phyloP scores from a whole-genome alignment of 495 filamentous ascomycete species.

The Penicillium turbatum region DNA sequence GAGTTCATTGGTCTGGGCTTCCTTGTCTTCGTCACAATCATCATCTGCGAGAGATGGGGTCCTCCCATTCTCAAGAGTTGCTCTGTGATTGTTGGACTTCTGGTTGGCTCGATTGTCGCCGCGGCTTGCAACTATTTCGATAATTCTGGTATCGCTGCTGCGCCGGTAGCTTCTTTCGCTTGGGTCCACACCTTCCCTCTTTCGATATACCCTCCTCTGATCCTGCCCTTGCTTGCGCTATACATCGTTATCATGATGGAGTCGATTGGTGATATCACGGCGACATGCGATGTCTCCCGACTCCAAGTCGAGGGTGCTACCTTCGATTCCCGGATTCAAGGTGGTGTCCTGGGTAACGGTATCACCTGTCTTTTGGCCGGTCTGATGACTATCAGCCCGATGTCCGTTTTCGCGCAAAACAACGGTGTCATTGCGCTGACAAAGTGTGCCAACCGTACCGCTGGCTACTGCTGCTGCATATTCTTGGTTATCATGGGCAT shows the following conservation, averaged over 20 bases:
- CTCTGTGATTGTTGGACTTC: constrained; percentile 73
- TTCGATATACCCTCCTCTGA: constrained; percentile 74
- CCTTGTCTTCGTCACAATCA: constrained; percentile 84
- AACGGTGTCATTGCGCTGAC: constrained; percentile 91
- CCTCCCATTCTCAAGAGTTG: constrained; percentile 72
- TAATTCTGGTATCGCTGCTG: constrained; percentile 56
- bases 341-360: constrained; percentile 74
- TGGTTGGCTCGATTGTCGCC: constrained; percentile 85
- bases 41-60: constrained; percentile 80
- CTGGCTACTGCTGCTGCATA: constrained; percentile 71
- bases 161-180: constrained; percentile 79
- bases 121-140: constrained; percentile 83
- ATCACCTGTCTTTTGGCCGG: constrained; percentile 75
- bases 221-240: constrained; percentile 78
- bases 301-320: constrained; percentile 73
- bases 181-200: constrained; percentile 89
- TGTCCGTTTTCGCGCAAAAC: constrained; percentile 81
- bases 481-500: constrained; percentile 87
- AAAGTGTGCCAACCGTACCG: constrained; percentile 81
- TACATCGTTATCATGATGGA: constrained; percentile 89
- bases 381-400: constrained; percentile 79
- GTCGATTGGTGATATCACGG: constrained; percentile 67
- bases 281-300: constrained; percentile 71
- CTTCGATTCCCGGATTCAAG: constrained; percentile 89
- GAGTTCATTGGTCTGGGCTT: constrained; percentile 90